Evolutionary conservation across 495 filamentous ascomycete genomes (phyloP).

Genomic region (Penicillium angulare): DNA sequence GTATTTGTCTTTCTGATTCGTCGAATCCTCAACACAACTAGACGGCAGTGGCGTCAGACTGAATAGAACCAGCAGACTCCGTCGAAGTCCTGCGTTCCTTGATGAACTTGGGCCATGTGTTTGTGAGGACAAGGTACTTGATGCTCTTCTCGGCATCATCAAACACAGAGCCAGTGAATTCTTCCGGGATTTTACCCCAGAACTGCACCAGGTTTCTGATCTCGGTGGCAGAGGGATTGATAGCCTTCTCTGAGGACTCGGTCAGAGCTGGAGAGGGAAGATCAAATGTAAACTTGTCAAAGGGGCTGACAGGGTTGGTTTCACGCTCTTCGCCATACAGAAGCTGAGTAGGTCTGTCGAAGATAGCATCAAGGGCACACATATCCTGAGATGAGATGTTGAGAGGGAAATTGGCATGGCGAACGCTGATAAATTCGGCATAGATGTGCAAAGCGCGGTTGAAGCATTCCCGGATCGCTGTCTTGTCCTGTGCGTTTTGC

Average conservation of each 20-base stretch:
- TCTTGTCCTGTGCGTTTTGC: constrained; percentile 16
- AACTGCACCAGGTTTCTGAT: constrained; percentile 31
- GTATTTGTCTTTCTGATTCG: too few species aligned
- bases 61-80: too few species aligned
- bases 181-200: constrained; percentile 43
- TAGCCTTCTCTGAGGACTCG: constrained; percentile 11
- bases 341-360: constrained; percentile 39
- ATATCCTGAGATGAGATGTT: constrained; percentile 56
- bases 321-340: constrained; percentile 34
- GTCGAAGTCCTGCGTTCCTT: constrained; percentile 15
- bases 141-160: constrained; percentile 59
- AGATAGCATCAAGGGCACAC: constrained; percentile 46
- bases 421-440: constrained; percentile 51
- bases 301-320: constrained; percentile 28
- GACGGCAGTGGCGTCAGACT: too few species aligned
- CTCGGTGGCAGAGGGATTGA: constrained; percentile 12
- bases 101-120: constrained; percentile 69
- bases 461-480: constrained; percentile 41
- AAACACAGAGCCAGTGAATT: constrained; percentile 54
- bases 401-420: constrained; percentile 59
- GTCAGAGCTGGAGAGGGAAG: not conserved
- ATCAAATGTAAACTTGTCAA: constrained; percentile 15
- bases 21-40: too few species aligned
- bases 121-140: constrained; percentile 67
- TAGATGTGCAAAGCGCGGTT: constrained; percentile 57